phyloP scores from a whole-genome alignment of 2,329 filamentous ascomycete genomes.

The Myriosclerotinia scirpicola region DNA sequence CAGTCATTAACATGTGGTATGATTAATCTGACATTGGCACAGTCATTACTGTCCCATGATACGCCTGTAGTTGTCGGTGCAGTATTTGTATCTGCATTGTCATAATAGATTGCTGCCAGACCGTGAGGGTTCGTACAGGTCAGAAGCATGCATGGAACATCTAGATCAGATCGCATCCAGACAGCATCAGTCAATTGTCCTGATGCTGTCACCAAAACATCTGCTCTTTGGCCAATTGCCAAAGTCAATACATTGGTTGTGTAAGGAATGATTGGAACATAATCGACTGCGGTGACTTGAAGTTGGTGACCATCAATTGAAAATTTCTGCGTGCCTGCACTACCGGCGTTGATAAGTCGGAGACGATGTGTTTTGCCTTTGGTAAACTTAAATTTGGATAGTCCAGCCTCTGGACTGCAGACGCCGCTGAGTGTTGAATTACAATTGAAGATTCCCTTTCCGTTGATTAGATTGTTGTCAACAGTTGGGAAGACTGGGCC shows the following conservation, averaged over 20 bases:
- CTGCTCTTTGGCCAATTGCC: slow-evolving; percentile 51
- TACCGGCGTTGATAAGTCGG: slow-evolving; percentile 48
- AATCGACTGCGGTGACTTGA: slow-evolving; percentile 56
- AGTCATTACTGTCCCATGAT: slow-evolving; percentile 22
- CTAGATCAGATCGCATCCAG: slow-evolving; percentile 59
- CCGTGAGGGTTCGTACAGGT: slow-evolving; percentile 49
- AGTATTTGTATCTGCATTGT: slow-evolving; percentile 12
- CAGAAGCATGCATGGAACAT: slow-evolving; percentile 46
- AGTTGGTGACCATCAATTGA: slow-evolving; percentile 56
- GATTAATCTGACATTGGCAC: slow-evolving; percentile 17
- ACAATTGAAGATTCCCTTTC: slow-evolving; percentile 29
- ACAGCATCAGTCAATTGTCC: slow-evolving; percentile 50
- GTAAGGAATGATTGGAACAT: slow-evolving; percentile 58
- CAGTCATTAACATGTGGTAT: background rate
- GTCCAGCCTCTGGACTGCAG: slow-evolving; percentile 27
- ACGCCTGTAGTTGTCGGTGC: slow-evolving; percentile 20
- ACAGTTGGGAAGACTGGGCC: slow-evolving; percentile 18
- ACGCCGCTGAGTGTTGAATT: background rate
- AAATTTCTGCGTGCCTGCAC: slow-evolving; percentile 43
- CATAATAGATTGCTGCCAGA: slow-evolving; percentile 52
- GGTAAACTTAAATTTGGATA: slow-evolving; percentile 41
- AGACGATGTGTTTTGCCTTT: slow-evolving; percentile 47
- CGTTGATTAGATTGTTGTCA: slow-evolving; percentile 36
- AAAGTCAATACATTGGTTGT: slow-evolving; percentile 48
- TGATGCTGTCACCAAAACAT: slow-evolving; percentile 50